phyloP scores from a whole-genome alignment of 2,329 filamentous ascomycete species.

The Phoma sp. region DNA sequence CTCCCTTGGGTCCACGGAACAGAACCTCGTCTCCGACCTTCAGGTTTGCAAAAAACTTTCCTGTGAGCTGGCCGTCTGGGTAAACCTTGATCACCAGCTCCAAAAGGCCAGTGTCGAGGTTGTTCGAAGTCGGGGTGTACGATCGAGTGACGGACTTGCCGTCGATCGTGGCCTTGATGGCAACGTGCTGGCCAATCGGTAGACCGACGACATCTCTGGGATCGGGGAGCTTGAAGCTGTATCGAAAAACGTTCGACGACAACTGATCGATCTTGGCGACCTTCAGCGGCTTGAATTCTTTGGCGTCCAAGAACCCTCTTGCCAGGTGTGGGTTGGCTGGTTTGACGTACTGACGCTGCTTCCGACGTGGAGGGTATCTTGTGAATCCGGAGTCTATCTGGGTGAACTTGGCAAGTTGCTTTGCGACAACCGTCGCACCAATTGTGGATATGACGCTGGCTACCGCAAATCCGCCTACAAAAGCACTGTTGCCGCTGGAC shows the following conservation, averaged over 20 bases:
- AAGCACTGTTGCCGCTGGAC: constrained; percentile 14
- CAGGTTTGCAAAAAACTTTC: constrained; percentile 56
- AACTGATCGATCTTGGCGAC: constrained; percentile 38
- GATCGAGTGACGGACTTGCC: constrained; percentile 54
- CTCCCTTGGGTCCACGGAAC: constrained; percentile 64
- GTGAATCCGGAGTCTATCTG: constrained; percentile 31
- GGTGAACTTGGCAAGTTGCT: constrained; percentile 53
- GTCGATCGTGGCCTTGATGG: constrained; percentile 66
- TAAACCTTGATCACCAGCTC: constrained; percentile 62
- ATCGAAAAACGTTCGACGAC: constrained; percentile 28
- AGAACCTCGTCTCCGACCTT: constrained; percentile 58
- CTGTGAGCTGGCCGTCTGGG: constrained; percentile 58
- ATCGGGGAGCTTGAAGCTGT: constrained; percentile 35
- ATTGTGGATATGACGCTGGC: constrained; percentile 27
- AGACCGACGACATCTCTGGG: constrained; percentile 36
- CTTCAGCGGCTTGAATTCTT: constrained; percentile 56
- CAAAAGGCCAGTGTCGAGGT: constrained; percentile 64
- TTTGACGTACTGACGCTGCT: constrained; percentile 13
- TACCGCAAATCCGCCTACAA: constrained; percentile 24
- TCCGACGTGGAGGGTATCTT: constrained; percentile 33
- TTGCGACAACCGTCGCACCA: constrained; percentile 21
- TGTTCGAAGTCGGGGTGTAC: constrained; percentile 52
- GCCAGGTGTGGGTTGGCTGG: constrained; percentile 23
- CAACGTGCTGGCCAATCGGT: constrained; percentile 46
- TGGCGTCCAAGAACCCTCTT: constrained; percentile 58